These are phyloP conservation scores for Endotrypanum monterogeii DNA, from an alignment of 208 protist species.

Conservation along the genomic window DNA sequence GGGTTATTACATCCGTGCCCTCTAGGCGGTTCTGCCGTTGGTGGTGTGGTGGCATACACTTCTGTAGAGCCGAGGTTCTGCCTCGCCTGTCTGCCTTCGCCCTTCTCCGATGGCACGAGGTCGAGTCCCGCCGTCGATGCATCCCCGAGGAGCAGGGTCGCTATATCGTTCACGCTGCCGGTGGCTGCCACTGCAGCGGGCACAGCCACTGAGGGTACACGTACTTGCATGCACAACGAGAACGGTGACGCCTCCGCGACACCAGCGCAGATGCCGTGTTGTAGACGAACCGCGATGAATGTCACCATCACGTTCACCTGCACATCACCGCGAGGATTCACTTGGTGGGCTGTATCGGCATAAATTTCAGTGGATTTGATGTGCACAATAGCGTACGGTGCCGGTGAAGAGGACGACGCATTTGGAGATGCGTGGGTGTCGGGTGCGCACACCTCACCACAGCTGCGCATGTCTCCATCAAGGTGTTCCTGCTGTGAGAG, in stretches of 20 bases:
- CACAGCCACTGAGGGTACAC: slow-evolving; percentile 26
- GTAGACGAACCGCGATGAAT: slow-evolving; percentile 36
- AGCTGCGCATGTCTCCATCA: neutral
- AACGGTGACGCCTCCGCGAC: slow-evolving; percentile 40
- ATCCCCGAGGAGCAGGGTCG: neutral
- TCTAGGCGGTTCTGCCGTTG: neutral
- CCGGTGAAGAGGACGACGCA: neutral
- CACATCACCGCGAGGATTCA: slow-evolving; percentile 45
- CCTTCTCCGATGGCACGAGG: neutral
- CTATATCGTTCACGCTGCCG: neutral
- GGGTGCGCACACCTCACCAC: neutral
- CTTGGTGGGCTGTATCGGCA: slow-evolving; percentile 47
- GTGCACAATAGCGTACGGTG: slow-evolving; percentile 33
- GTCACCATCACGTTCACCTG: slow-evolving; percentile 44
- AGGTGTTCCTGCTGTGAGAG: neutral
- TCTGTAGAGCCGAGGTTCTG: neutral
- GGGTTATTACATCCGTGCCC: neutral
- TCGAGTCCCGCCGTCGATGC: neutral
- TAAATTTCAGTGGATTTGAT: slow-evolving; percentile 42
- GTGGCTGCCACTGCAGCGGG: slow-evolving; percentile 9
- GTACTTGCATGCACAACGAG: slow-evolving; percentile 46
- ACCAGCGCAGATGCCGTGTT: slow-evolving; percentile 56
- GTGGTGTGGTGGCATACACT: neutral
- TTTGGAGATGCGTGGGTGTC: neutral
- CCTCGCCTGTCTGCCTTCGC: neutral